Evolutionary conservation across 371 early-diverging fungal species (phyloP), one percentile per base, ranked within the genome.

Genomic region (Lichtheimia corymbifera): DNA sequence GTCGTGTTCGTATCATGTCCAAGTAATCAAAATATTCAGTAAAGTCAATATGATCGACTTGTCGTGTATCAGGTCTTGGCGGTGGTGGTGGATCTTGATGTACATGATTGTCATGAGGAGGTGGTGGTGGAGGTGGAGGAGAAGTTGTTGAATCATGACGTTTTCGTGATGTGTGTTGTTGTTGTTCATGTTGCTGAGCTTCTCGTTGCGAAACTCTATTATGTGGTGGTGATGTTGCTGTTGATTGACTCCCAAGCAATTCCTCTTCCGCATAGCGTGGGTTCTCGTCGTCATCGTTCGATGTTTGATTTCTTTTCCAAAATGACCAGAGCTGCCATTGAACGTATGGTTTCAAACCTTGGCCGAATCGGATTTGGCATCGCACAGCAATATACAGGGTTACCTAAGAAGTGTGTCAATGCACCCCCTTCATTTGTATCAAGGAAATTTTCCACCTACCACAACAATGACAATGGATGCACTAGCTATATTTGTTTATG

Each of bases 321-420:
- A 35, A 35, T 9, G 35, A 35, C 9, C 5, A 35, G 1, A 11
- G 6, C 35, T 18, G 18, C 47, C 47, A 47, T 18, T 47, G 47
- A 22, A 47, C 61, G 49, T 65, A 47, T 13, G 55, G 42, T 47
- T 61, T 49, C n/a, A 65, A 56, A 3, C 65, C 65, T n/a, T 45
- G 35, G 17, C 53, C 47, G 44, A 65, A 65, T 20, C 61, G 60
- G 12, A 55, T 41, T 18, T 60, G 60, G 24, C 65, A 65, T 53
- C 47, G 44, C 22, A 65, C 57, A 44, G 55, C 51, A 25, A 55
- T 56, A 35, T 49, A 50, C 18, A 65, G 25, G 5, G 52, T 55
- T 41, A 35, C 18, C 60, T 59, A 44, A 7, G 27, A 3, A 0
- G 18, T 17, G n/a, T 11, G 25, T 18, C 28, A 6, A 25, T 45